Evolutionary conservation across 805 yeast species (phyloP).

Genomic region (Priceomyces carsonii): DNA sequence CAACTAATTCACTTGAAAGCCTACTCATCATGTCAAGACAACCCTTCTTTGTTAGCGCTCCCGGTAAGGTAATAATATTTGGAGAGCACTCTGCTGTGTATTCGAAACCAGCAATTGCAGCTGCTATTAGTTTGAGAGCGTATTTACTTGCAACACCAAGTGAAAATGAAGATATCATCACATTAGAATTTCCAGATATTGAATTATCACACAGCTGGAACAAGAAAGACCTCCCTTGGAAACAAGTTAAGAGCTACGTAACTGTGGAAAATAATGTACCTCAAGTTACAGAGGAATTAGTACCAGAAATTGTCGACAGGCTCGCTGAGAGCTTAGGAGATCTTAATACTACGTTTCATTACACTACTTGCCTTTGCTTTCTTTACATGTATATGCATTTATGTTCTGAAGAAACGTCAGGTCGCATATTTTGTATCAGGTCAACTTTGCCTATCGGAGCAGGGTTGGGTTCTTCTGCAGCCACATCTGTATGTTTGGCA

Average conservation of each 20-base stretch:
- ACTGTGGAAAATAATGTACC: slow-evolving; percentile 24
- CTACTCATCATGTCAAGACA: slow-evolving; percentile 4
- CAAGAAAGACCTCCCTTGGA: slow-evolving; percentile 62
- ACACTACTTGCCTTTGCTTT: slow-evolving; percentile 80
- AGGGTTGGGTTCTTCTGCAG: slow-evolving; percentile 93
- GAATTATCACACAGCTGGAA: slow-evolving; percentile 66
- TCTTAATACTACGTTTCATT: slow-evolving; percentile 59
- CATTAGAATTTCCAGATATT: slow-evolving; percentile 83
- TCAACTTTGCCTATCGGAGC: slow-evolving; percentile 95
- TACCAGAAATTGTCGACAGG: slow-evolving; percentile 56
- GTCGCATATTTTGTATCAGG: slow-evolving; percentile 63
- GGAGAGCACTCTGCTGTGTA: slow-evolving; percentile 98
- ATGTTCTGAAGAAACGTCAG: slow-evolving; percentile 48
- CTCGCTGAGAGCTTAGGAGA: slow-evolving; percentile 46
- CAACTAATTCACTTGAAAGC: no score
- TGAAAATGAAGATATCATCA: slow-evolving; percentile 42
- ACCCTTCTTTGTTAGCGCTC: slow-evolving; percentile 85
- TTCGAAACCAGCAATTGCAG: slow-evolving; percentile 93
- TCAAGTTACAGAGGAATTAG: slow-evolving; percentile 50
- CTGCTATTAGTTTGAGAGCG: slow-evolving; percentile 85
- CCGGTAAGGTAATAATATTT: slow-evolving; percentile 93
- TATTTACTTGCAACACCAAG: slow-evolving; percentile 65
- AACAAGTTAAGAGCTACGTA: slow-evolving; percentile 23
- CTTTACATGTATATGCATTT: slow-evolving; percentile 70
- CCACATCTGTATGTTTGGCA: slow-evolving; percentile 80